Percentiles rank a stretch among this genome's conserved stretches.
Evolutionary conservation across 768 basidiomycete species (phyloP).

Genomic region (Lentinus brumalis): DNA sequence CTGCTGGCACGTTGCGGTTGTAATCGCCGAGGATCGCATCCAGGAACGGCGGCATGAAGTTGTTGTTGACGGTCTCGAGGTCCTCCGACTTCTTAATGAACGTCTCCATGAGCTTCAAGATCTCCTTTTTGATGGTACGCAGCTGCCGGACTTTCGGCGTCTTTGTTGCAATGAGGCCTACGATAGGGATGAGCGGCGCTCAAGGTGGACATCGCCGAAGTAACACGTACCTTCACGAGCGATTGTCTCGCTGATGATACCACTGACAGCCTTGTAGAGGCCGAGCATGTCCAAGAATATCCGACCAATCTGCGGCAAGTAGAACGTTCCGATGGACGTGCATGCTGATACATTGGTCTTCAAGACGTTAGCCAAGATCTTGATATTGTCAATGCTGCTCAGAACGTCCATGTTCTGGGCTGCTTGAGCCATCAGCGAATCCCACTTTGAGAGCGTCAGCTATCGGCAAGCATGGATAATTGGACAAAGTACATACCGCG

Average conservation of each 20-base stretch:
- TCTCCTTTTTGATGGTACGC: constrained; percentile 98
- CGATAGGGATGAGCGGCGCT: constrained; percentile 1
- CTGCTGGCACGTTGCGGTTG: constrained; percentile 88
- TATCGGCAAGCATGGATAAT: not conserved
- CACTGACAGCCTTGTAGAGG: constrained; percentile 94
- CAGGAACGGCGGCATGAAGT: constrained; percentile 91
- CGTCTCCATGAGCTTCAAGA: constrained; percentile 95
- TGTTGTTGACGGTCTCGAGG: constrained; percentile 86
- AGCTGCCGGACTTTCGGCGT: constrained; percentile 94
- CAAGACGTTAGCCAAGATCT: constrained; percentile 93
- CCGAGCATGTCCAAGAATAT: constrained; percentile 98
- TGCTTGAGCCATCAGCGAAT: constrained; percentile 94
- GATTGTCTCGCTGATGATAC: constrained; percentile 93
- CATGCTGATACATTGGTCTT: constrained; percentile 99
- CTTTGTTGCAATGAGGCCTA: constrained; percentile 90
- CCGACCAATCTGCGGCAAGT: constrained; percentile 93
- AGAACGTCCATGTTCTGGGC: constrained; percentile 91
- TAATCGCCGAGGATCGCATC: constrained; percentile 99
- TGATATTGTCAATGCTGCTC: constrained; percentile 89
- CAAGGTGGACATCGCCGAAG: not conserved
- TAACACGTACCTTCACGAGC: constrained; percentile 69
- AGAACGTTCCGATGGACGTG: constrained; percentile 95
- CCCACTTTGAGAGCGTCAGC: constrained; percentile 67
- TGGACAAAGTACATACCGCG: constrained; percentile 60
- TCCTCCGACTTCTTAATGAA: constrained; percentile 98